Base-by-base conservation (phyloP, 495 filamentous ascomycete species). In the Podospora pseudoanserina region DNA sequence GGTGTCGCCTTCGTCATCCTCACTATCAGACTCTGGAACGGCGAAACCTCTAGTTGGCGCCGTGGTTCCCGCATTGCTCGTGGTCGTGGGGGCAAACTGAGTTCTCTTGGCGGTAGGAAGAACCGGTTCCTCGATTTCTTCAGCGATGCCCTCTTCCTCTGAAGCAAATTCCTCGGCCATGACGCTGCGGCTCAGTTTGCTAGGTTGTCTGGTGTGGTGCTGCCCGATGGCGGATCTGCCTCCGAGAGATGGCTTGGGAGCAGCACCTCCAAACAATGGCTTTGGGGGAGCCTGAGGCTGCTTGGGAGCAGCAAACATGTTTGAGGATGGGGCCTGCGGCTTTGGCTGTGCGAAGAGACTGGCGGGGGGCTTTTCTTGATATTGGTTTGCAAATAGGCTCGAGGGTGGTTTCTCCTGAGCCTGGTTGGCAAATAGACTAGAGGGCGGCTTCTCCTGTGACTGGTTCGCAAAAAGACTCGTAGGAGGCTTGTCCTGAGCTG, bases 41-140 rank as follows among this genome's bases (percentile, higher is more conserved):
- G 32, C 32, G 9, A 63, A 63, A 63, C 16, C 9, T 34, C 4
- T 63, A 20, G n/a, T 28, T n/a, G 28, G 61, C 61, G 6, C 78
- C 72, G 5, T 80, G 78, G 19, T 75, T 71, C 1, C 76, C 64
- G 19, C 79, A 73, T 68, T 77, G 78, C 65, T 72, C 73, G 58
- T 74, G 39, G 39, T 49, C 6, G 39, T 49, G 15, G 39, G 39
- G 13, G 39, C 39, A 13, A 49, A 18, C 7, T 49, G 39, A 11
- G 39, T 49, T 49, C 39, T 49, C 9, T 49, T 49, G 39, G 39
- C 2, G 39, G 39, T 16, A 49, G 39, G 39, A 16, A 49, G 39
- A 11, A 16, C 39, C 13, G 39, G 39, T 13, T 49, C 39, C 55
- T 20, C 79, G 74, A 69, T 76, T 23, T 70, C 76, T 69, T 76